Evolutionary conservation across 2,329 filamentous ascomycete species (phyloP).

Genomic region (Penicillium polonicum): DNA sequence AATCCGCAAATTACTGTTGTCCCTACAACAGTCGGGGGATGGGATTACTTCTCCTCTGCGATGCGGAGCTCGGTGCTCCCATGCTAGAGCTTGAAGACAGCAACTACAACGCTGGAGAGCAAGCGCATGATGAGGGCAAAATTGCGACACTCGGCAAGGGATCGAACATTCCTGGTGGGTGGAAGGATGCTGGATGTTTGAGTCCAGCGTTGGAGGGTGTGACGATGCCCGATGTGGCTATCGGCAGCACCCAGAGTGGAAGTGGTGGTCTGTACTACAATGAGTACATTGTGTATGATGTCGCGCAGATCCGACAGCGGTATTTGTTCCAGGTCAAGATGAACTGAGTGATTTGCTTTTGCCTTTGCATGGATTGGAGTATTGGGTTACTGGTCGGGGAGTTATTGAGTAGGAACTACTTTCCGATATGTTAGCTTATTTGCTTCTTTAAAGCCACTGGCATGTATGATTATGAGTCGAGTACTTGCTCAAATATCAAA

Average conservation of each 20-base stretch:
- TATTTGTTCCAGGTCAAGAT: constrained; percentile 49
- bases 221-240: constrained; percentile 53
- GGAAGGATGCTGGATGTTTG: constrained; percentile 73
- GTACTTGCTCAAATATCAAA: not conserved
- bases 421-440: not conserved
- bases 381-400: not conserved
- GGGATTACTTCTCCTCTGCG: constrained; percentile 76
- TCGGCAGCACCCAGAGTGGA: not conserved
- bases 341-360: constrained; percentile 16
- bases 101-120: constrained; percentile 63
- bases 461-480: not conserved
- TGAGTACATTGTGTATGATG: constrained; percentile 52
- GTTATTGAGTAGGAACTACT: not conserved
- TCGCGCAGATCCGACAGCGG: constrained; percentile 47
- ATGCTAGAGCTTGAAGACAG: constrained; percentile 62
- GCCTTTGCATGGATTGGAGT: not conserved
- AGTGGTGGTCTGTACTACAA: constrained; percentile 35
- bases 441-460: no score
- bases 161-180: constrained; percentile 60
- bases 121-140: constrained; percentile 60
- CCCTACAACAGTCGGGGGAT: constrained; percentile 62
- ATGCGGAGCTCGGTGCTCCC: constrained; percentile 76
- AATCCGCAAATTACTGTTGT: constrained; percentile 76
- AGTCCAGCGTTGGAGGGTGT: constrained; percentile 65
- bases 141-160: constrained; percentile 72